Conservation (phyloP, 345 rosid genomes). For the Gossypioides kirkii region DNA sequence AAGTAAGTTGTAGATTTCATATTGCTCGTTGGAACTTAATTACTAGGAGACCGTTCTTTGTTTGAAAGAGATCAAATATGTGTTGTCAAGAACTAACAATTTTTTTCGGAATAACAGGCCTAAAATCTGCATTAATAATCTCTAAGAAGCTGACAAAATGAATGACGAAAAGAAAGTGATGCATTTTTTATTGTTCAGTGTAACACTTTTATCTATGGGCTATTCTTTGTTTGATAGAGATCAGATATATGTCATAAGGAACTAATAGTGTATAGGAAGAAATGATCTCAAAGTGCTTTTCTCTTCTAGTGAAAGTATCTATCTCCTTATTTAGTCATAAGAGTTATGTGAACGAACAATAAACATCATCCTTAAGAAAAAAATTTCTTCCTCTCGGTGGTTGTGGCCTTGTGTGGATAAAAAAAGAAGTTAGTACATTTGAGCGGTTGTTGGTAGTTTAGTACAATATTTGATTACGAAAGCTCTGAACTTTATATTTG, state of each 20-base stretch:
- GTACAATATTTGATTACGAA: background rate
- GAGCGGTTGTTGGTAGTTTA: background rate
- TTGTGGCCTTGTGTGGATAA: background rate
- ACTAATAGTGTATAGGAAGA: background rate
- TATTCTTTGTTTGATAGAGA: background rate
- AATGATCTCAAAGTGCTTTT: background rate
- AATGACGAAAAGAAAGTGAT: constrained; percentile 73
- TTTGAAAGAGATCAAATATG: background rate
- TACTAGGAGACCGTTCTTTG: background rate
- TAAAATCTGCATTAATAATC: background rate
- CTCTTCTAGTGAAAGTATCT: background rate
- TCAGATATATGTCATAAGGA: background rate
- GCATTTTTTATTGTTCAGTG: background rate
- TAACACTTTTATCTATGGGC: background rate
- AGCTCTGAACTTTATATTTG: constrained; percentile 6
- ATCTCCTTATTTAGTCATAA: background rate
- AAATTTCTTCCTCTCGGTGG: background rate
- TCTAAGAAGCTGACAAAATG: constrained; percentile 64
- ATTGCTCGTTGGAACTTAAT: background rate
- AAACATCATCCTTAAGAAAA: background rate
- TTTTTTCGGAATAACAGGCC: background rate
- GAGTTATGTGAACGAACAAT: background rate
- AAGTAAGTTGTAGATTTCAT: constrained; percentile 44
- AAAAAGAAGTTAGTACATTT: background rate
- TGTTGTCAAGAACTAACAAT: background rate